Evolutionary conservation across 495 filamentous ascomycete species (phyloP).

Genomic region (Aspergillus wentii): DNA sequence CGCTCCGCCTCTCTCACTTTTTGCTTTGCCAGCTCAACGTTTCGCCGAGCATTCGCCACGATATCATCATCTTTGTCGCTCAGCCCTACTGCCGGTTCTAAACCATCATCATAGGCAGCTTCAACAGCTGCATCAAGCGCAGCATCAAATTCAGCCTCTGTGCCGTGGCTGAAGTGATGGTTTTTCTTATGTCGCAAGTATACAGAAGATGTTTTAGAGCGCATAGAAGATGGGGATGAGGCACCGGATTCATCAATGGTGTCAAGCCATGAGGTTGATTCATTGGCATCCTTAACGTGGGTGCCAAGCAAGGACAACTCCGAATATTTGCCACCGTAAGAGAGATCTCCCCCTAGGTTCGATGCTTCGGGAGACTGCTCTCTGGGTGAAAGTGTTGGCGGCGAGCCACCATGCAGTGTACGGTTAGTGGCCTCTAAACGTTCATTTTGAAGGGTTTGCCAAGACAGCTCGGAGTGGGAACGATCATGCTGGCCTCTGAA

Average conservation of each 20-base stretch:
- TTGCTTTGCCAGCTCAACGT: conserved; percentile 75
- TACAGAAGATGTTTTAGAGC: conserved; percentile 70
- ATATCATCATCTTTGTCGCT: conserved; percentile 36
- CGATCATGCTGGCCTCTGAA: conserved; percentile 1
- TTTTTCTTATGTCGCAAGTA: conserved; percentile 63
- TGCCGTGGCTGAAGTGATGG: conserved; percentile 63
- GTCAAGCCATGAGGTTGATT: conserved; percentile 89
- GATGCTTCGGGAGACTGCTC: not conserved
- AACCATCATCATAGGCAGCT: conserved; percentile 90
- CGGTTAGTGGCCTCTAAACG: conserved; percentile 5
- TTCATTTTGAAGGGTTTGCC: conserved; percentile 1
- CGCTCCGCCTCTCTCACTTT: conserved; percentile 71
- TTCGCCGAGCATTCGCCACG: conserved; percentile 57
- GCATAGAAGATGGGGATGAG: conserved; percentile 74
- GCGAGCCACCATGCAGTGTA: conserved; percentile 2
- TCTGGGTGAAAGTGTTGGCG: not conserved
- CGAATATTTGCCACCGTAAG: conserved; percentile 16
- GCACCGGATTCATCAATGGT: conserved; percentile 93
- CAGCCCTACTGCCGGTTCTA: conserved; percentile 60
- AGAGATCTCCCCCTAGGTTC: conserved; percentile 7
- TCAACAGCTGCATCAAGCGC: conserved; percentile 95
- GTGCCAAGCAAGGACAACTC: conserved; percentile 25
- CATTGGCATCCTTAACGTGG: conserved; percentile 47
- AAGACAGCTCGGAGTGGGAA: conserved; percentile 6
- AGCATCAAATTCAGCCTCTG: conserved; percentile 91